phyloP scores from a whole-genome alignment of 1,139 yeast species.

The Casaregolazyma suthepensis region DNA sequence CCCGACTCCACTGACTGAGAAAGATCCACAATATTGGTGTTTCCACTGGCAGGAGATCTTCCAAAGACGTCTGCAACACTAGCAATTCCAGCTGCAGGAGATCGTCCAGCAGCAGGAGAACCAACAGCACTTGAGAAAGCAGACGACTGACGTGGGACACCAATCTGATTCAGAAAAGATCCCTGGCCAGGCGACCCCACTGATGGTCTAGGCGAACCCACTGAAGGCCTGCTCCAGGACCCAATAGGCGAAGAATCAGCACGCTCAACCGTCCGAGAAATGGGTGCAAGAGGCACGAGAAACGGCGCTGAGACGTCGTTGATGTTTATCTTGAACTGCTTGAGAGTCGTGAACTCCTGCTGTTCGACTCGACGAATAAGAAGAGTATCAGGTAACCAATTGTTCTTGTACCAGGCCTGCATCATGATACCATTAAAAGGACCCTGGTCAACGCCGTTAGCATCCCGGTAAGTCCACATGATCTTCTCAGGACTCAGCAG shows the following conservation, averaged over 20 bases:
- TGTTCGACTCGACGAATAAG: constrained; percentile 47
- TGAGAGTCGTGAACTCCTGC: constrained; percentile 28
- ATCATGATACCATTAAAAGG: constrained; percentile 69
- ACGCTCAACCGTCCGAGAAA: constrained; percentile 2
- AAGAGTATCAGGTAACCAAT: constrained; percentile 54
- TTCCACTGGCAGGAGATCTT: neutral
- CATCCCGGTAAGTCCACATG: constrained; percentile 70
- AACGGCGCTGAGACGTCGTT: constrained; percentile 57
- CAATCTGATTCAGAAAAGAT: neutral
- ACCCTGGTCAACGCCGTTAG: constrained; percentile 67
- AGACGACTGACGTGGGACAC: neutral
- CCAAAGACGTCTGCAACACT: neutral
- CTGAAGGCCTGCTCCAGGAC: neutral
- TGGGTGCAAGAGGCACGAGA: constrained; percentile 45
- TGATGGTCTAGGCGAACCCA: neutral
- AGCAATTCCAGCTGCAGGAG: neutral
- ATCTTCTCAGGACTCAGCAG: constrained; percentile 39
- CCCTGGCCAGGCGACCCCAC: neutral
- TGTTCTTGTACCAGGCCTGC: constrained; percentile 71
- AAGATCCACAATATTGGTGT: neutral
- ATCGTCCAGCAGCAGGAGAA: neutral
- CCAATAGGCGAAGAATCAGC: neutral
- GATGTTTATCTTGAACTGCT: constrained; percentile 32
- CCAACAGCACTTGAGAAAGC: constrained; percentile 1
- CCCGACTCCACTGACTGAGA: neutral